Evolutionary conservation across 768 basidiomycete species (phyloP), one percentile per base, ranked within the genome.

Genomic region (Amanita rimosa): DNA sequence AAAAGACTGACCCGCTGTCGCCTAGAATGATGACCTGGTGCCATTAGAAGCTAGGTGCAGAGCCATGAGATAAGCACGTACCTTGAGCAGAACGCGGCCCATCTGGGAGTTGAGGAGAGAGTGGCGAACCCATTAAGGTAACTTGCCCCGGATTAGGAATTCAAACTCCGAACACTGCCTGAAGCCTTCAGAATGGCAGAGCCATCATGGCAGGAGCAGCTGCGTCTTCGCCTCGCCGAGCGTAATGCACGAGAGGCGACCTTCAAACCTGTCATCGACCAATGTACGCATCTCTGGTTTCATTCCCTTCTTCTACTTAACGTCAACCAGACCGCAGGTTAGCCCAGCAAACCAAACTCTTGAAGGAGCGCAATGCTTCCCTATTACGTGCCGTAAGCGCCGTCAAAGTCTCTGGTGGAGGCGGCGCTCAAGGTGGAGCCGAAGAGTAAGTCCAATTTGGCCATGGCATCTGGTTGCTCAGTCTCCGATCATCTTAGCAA

Each of bases 21-120:
- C 95, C 95, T 53, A 98, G 83, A 66, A 99, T 98, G 70, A 98
- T 98, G 65, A 96, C 94, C 95, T 97, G 58, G 33, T 48, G 42
- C 50, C 50, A 10, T 34, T 43, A 33, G 50, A 53, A 41, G 34
- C 34, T 8, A 47, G 0, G 33, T 33, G 24, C 48, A 21, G 11
- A 16, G 8, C 35, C 6, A 17, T 3, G 19, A 11, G 43, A 26
- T 13, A 19, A 36, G 31, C 34, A 57, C 62, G 29, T 41, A 86
- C 88, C 81, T 91, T 91, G 63, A 92, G 76, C 52, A 91, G 72
- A 62, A 89, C 85, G 60, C 87, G 85, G 61, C 89, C 87, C 87
- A 90, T 88, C 51, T 50, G 54, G 42, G 49, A 53, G 55, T 52
- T 39, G 48, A 46, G 52, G 27, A 40, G 44, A 50, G 50, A 55